These are phyloP conservation scores for Sclerotinia subarctica DNA, from an alignment of 2,329 filamentous ascomycete species.

Conservation along the genomic window DNA sequence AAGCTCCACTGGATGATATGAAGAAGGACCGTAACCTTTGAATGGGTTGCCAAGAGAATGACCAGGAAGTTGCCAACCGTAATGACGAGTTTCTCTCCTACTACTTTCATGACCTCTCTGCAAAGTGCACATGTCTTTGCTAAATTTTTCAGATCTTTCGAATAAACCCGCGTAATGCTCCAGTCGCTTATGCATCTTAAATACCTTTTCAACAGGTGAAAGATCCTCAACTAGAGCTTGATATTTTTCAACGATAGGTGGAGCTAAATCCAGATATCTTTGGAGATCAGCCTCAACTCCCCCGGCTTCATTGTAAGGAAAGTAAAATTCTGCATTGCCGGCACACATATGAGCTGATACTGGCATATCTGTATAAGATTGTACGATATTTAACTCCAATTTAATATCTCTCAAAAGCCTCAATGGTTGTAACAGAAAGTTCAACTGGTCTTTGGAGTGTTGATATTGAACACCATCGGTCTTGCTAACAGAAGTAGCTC, in stretches of 20 bases:
- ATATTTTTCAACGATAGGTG: conserved; percentile 4
- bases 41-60: conserved; percentile 18
- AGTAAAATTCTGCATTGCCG: background rate
- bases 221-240: background rate
- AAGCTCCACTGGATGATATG: conserved; percentile 16
- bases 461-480: background rate
- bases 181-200: conserved; percentile 7
- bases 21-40: background rate
- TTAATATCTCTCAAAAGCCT: conserved; percentile 3
- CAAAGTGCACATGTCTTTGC: background rate
- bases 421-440: conserved; percentile 6
- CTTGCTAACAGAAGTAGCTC: background rate
- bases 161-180: background rate
- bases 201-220: conserved; percentile 13
- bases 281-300: background rate
- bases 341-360: background rate
- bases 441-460: conserved; percentile 8
- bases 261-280: background rate
- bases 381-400: background rate
- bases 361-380: conserved; percentile 3
- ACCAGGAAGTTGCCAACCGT: conserved; percentile 10
- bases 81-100: conserved; percentile 9
- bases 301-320: background rate
- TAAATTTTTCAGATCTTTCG: conserved; percentile 2
- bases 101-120: background rate